Evolutionary conservation across 106 monocot genomes (phyloP).

Genomic region (Apostasia ramifera): DNA sequence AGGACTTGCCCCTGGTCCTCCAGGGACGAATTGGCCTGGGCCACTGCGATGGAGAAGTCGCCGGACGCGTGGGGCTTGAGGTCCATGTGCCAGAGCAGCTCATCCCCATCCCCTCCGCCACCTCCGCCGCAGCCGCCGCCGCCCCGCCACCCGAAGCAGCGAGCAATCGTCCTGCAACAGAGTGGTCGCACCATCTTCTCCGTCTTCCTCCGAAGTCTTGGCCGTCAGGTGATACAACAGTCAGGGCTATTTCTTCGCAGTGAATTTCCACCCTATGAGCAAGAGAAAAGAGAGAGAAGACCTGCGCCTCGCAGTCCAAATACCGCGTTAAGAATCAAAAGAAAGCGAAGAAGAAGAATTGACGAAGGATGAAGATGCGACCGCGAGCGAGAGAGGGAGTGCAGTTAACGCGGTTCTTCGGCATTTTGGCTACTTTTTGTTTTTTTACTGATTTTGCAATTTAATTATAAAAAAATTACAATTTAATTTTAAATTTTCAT

Average conservation of each 20-base stretch:
- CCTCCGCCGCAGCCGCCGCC: not conserved
- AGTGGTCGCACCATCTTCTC: not conserved
- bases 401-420: not conserved
- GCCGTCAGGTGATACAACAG: not conserved
- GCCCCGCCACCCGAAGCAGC: conserved; percentile 3
- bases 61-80: conserved; percentile 50
- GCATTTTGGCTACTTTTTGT: too few relatives aligned
- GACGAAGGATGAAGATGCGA: too few relatives aligned
- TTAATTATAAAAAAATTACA: too few relatives aligned
- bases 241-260: not conserved
- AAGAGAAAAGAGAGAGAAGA: not conserved
- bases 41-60: conserved; percentile 47
- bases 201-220: not conserved
- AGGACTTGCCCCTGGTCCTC: conserved; percentile 55
- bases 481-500: too few relatives aligned
- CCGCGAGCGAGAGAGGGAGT: too few relatives aligned
- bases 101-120: conserved; percentile 14
- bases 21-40: conserved; percentile 36
- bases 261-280: not conserved
- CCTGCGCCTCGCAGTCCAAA: conserved; percentile 3
- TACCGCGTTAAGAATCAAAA: conserved; percentile 1
- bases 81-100: conserved; percentile 35
- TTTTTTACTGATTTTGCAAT: too few relatives aligned
- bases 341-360: not conserved
- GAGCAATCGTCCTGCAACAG: not conserved